phyloP scores from a whole-genome alignment of 805 yeast genomes.

The Clavispora fructus region DNA sequence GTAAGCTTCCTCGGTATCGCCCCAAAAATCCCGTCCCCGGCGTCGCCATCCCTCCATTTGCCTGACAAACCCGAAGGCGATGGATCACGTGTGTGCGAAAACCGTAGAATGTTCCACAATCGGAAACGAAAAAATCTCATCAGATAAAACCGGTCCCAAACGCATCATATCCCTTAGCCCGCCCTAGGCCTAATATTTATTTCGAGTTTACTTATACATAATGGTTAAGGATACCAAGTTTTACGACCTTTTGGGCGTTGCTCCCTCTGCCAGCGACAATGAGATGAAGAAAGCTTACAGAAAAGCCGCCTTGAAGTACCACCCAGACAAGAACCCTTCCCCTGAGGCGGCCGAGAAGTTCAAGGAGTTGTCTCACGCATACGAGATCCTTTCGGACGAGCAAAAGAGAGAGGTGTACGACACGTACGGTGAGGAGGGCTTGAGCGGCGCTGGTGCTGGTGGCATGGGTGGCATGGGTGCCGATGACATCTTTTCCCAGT shows the following conservation, averaged over 20 bases:
- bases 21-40: too few species aligned
- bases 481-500: constrained; percentile 73
- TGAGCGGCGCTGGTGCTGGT: constrained; percentile 47
- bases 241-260: constrained; percentile 69
- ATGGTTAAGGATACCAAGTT: constrained; percentile 81
- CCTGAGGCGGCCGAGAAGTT: constrained; percentile 95
- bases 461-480: constrained; percentile 54
- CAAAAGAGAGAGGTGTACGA: constrained; percentile 89
- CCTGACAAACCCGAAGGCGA: neutral
- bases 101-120: constrained; percentile 16
- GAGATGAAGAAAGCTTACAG: constrained; percentile 82
- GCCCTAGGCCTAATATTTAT: constrained; percentile 3
- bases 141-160: constrained; percentile 3
- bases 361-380: constrained; percentile 82
- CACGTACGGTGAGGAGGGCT: constrained; percentile 88
- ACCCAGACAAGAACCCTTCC: constrained; percentile 60
- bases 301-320: constrained; percentile 73
- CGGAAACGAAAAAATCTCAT: constrained; percentile 13
- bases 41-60: neutral
- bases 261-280: constrained; percentile 60
- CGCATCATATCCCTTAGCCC: neutral
- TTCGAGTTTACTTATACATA: neutral
- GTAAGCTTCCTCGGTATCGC: too few species aligned
- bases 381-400: constrained; percentile 81
- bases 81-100: constrained; percentile 18